A percentile compares a stretch with the other conserved stretches of the same genome.
phyloP scores from a whole-genome alignment of 148 eudicot species.

The Beta vulgaris region DNA sequence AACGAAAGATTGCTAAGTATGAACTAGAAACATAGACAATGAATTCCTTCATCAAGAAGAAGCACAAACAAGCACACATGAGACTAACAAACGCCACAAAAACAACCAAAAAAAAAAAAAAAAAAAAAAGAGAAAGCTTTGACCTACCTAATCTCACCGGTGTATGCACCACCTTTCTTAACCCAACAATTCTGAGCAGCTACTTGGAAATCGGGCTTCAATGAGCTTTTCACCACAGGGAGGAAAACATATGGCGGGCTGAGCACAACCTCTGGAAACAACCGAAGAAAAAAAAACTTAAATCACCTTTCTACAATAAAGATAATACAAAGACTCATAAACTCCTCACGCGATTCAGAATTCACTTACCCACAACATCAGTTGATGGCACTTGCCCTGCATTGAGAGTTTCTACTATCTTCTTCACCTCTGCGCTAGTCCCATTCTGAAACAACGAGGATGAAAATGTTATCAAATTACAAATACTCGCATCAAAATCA shows the following conservation, averaged over 20 bases:
- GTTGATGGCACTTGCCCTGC: conserved; percentile 54
- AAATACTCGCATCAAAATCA: not conserved
- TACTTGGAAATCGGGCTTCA: conserved; percentile 67
- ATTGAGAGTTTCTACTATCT: conserved; percentile 61
- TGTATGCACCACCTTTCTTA: conserved; percentile 78
- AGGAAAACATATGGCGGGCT: conserved; percentile 74
- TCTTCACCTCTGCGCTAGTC: conserved; percentile 72
- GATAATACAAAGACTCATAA: not conserved
- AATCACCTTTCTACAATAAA: not conserved
- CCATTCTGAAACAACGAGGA: conserved; percentile 50
- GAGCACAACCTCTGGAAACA: conserved; percentile 67
- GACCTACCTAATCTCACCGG: conserved; percentile 82
- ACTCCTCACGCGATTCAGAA: not conserved
- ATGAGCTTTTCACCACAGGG: conserved; percentile 44
- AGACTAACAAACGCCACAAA: not conserved
- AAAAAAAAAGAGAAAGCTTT: not conserved
- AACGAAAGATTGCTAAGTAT: not conserved
- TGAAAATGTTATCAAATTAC: not conserved
- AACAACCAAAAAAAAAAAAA: not conserved
- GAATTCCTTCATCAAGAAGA: not conserved
- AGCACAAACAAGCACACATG: not conserved
- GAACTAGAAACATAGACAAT: not conserved
- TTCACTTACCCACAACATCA: conserved; percentile 71
- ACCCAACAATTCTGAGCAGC: conserved; percentile 93
- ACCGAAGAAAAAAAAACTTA: not conserved